Evolutionary conservation across 2,329 filamentous ascomycete species (phyloP).

Genomic region (Penicillium sp.): DNA sequence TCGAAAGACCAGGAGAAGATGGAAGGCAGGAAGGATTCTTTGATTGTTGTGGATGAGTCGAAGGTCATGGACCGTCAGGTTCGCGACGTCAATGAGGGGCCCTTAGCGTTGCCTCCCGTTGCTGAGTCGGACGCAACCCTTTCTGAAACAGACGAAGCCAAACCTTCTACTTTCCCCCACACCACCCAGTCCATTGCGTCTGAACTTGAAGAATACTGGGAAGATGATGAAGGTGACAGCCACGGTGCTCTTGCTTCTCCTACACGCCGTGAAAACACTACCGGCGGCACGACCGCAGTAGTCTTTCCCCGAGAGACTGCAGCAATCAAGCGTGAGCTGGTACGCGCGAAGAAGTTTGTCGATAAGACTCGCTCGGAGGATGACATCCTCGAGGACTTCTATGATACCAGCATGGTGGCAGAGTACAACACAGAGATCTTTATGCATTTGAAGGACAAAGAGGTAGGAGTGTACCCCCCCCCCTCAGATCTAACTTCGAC

Average conservation of each 20-base stretch:
- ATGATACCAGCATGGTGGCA: constrained; percentile 95
- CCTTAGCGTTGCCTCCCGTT: background rate
- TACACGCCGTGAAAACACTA: constrained; percentile 63
- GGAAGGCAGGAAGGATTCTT: background rate
- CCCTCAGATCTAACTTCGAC: background rate
- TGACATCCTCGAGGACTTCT: constrained; percentile 80
- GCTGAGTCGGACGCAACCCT: constrained; percentile 17
- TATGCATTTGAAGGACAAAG: constrained; percentile 78
- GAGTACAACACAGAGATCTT: constrained; percentile 97
- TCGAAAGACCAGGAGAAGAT: constrained; percentile 10
- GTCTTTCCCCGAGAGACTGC: constrained; percentile 57
- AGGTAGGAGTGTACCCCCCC: constrained; percentile 57
- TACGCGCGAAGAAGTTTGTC: constrained; percentile 60
- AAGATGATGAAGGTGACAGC: constrained; percentile 63
- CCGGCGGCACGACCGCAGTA: constrained; percentile 57
- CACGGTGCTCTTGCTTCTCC: constrained; percentile 73
- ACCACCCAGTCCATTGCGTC: constrained; percentile 14
- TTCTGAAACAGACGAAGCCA: constrained; percentile 14
- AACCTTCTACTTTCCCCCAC: constrained; percentile 3
- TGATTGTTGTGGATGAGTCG: constrained; percentile 5
- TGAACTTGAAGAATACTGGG: constrained; percentile 61
- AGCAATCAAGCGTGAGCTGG: constrained; percentile 66
- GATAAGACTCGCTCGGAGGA: constrained; percentile 60
- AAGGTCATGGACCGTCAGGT: background rate
- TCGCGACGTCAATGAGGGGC: background rate